These are phyloP conservation scores for Mycena rebaudengoi DNA, from an alignment of 768 basidiomycete genomes.

Conservation along the genomic window DNA sequence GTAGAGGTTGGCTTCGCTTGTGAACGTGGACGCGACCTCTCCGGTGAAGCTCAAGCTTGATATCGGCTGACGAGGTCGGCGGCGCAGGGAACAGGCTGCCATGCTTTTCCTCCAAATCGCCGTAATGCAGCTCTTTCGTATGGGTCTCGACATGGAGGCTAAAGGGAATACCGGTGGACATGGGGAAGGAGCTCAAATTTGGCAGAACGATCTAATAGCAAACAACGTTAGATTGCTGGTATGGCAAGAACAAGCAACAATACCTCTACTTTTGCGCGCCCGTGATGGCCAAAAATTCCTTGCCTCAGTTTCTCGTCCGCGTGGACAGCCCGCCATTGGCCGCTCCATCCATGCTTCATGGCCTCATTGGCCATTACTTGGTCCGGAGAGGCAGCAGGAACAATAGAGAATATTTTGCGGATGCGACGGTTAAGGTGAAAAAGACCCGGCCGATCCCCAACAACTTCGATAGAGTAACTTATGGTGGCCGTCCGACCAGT, in stretches of 20 bases:
- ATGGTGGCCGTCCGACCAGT: slow-evolving; percentile 8
- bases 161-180: slow-evolving; percentile 19
- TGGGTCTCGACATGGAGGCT: slow-evolving; percentile 20
- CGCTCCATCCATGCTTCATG: slow-evolving; percentile 13
- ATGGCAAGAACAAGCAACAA: background rate
- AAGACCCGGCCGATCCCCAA: slow-evolving; percentile 15
- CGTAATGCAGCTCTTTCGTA: slow-evolving; percentile 21
- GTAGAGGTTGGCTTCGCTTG: background rate
- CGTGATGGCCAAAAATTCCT: slow-evolving; percentile 20
- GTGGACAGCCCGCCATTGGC: slow-evolving; percentile 7
- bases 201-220: slow-evolving; percentile 11
- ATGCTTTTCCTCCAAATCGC: slow-evolving; percentile 19
- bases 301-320: slow-evolving; percentile 18
- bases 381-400: slow-evolving; percentile 8
- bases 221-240: background rate
- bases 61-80: slow-evolving; percentile 14
- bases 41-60: slow-evolving; percentile 5
- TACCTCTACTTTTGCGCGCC: slow-evolving; percentile 23
- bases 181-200: slow-evolving; percentile 21
- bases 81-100: slow-evolving; percentile 27
- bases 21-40: slow-evolving; percentile 15
- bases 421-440: slow-evolving; percentile 17
- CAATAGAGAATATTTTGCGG: slow-evolving; percentile 15
- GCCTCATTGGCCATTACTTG: slow-evolving; percentile 3
- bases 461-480: slow-evolving; percentile 23